Conservation (phyloP, 2,329 filamentous ascomycete genomes). For the Bimuria novae-zelandiae region DNA sequence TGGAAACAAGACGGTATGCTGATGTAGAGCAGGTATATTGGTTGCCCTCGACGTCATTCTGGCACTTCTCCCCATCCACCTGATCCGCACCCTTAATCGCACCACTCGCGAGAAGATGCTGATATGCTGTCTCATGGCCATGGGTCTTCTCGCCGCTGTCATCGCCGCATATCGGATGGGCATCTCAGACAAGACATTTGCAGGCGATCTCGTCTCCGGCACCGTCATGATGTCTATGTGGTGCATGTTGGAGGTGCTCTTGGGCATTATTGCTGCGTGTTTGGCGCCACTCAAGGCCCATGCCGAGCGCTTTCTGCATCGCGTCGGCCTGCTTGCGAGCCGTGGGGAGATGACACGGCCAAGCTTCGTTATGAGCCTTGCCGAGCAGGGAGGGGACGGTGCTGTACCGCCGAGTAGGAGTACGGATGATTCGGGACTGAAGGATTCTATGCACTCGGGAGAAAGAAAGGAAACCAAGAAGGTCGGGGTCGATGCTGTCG, state of each 20-base stretch:
- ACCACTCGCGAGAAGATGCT: conserved; percentile 8
- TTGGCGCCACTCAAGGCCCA: conserved; percentile 7
- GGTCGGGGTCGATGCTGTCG: too few species aligned
- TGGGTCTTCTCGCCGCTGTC: conserved; percentile 6
- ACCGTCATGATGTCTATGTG: conserved; percentile 12
- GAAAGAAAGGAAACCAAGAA: too few species aligned
- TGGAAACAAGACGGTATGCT: neutral
- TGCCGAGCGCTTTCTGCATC: conserved; percentile 1
- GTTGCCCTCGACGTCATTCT: conserved; percentile 6
- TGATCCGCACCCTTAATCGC: conserved; percentile 10
- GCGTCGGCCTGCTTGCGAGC: neutral
- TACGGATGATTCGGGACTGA: too few species aligned
- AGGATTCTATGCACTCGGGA: too few species aligned
- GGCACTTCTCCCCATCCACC: conserved; percentile 6
- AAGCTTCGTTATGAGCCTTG: too few species aligned
- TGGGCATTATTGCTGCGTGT: conserved; percentile 12
- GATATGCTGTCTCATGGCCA: conserved; percentile 11
- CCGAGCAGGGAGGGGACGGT: too few species aligned
- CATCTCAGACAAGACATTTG: conserved; percentile 6
- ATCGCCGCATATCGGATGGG: conserved; percentile 9
- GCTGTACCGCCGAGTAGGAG: too few species aligned
- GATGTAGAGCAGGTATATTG: neutral
- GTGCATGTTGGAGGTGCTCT: conserved; percentile 5
- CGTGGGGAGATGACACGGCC: conserved; percentile 2
- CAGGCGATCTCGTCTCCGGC: conserved; percentile 4